Evolutionary conservation across 768 basidiomycete genomes (phyloP).

Genomic region (Trametes elegans): DNA sequence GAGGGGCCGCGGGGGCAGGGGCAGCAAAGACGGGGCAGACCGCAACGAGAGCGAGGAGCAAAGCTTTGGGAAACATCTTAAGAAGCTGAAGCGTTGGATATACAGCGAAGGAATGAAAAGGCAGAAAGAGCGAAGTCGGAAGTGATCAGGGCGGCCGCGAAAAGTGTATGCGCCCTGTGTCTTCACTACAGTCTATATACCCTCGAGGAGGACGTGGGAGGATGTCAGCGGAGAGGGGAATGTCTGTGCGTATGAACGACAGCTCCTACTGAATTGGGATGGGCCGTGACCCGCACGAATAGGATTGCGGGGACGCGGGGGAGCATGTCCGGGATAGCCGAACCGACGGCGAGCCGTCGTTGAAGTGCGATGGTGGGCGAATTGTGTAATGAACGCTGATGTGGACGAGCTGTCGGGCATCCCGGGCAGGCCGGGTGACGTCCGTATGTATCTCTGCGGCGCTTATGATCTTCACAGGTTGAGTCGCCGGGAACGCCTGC

Average conservation of each 20-base stretch:
- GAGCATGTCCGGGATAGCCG: not conserved
- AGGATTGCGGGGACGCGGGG: not conserved
- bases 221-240: not conserved
- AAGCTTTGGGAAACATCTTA: not conserved
- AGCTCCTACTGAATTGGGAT: not conserved
- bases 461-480: too few species aligned
- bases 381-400: too few species aligned
- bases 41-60: conserved; percentile 13
- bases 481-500: too few species aligned
- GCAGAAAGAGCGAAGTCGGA: too few species aligned
- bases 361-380: too few species aligned
- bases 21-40: conserved; percentile 13
- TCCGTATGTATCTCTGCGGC: too few species aligned
- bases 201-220: not conserved
- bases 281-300: not conserved
- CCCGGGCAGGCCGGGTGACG: too few species aligned
- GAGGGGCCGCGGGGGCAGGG: conserved; percentile 9
- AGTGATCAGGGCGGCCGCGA: too few species aligned
- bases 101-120: not conserved
- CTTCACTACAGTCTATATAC: not conserved
- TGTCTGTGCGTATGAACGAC: not conserved
- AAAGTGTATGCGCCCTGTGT: too few species aligned
- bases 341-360: not conserved
- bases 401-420: too few species aligned
- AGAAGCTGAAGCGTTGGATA: not conserved